Evolutionary conservation across 768 basidiomycete genomes (phyloP).

Genomic region (Boletus speciosus): DNA sequence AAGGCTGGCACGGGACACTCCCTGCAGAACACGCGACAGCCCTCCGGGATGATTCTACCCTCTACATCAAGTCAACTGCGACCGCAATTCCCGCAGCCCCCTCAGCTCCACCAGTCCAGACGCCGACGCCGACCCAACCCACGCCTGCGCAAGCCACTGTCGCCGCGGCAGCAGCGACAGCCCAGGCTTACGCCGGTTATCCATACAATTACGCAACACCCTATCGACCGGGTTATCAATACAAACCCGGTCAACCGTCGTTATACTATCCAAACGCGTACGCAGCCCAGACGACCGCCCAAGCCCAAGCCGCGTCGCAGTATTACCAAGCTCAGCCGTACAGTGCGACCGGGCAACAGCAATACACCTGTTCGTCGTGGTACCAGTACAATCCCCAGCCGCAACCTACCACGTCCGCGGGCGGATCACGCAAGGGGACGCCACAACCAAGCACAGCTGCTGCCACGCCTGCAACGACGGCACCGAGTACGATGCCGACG

Average conservation of each 20-base stretch:
- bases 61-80: constrained; percentile 55
- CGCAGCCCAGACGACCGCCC: constrained; percentile 22
- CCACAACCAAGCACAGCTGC: constrained; percentile 39
- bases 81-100: constrained; percentile 33
- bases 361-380: constrained; percentile 44
- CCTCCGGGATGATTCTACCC: constrained; percentile 70
- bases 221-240: constrained; percentile 34
- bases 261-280: constrained; percentile 32
- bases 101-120: constrained; percentile 31
- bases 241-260: constrained; percentile 36
- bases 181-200: constrained; percentile 31
- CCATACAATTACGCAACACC: constrained; percentile 37
- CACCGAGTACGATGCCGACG: constrained; percentile 28
- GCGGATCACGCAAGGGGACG: constrained; percentile 40
- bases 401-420: constrained; percentile 19
- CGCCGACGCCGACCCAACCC: constrained; percentile 32
- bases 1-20: constrained; percentile 75
- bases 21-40: constrained; percentile 54
- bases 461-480: constrained; percentile 21
- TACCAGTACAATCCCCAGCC: constrained; percentile 40
- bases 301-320: constrained; percentile 29
- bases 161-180: constrained; percentile 23
- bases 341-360: constrained; percentile 33
- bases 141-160: constrained; percentile 22
- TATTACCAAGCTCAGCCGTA: constrained; percentile 39